Evolutionary conservation across 2,329 filamentous ascomycete genomes (phyloP).

Genomic region (Drechslerella dactyloides): DNA sequence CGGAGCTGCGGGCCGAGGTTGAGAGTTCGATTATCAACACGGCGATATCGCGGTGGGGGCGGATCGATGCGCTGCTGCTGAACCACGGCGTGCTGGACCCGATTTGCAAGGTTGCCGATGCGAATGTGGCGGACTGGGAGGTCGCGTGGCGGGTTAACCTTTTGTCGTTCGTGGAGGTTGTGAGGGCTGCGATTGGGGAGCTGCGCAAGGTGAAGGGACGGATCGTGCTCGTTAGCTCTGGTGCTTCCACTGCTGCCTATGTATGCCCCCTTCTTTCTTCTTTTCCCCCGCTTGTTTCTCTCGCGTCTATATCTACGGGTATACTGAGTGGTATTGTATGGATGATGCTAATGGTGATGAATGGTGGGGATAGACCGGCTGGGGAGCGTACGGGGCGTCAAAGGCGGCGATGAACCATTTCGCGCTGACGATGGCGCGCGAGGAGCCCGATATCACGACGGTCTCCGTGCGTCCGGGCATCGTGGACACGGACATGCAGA

Average conservation of each 20-base stretch:
- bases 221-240: slow-evolving; percentile 80
- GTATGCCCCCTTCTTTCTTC: slow-evolving; percentile 57
- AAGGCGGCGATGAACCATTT: slow-evolving; percentile 87
- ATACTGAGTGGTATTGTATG: background rate
- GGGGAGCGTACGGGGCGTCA: slow-evolving; percentile 80
- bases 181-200: slow-evolving; percentile 73
- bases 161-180: slow-evolving; percentile 79
- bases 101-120: slow-evolving; percentile 72
- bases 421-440: slow-evolving; percentile 72
- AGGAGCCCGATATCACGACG: slow-evolving; percentile 78
- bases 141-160: slow-evolving; percentile 81
- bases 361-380: slow-evolving; percentile 62
- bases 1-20: slow-evolving; percentile 29
- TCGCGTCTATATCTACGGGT: background rate
- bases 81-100: slow-evolving; percentile 87
- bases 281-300: background rate
- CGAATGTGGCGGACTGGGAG: slow-evolving; percentile 73
- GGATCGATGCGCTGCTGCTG: slow-evolving; percentile 79
- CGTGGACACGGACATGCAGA: slow-evolving; percentile 89
- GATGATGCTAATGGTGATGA: background rate
- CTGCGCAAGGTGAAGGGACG: slow-evolving; percentile 72
- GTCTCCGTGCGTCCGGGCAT: slow-evolving; percentile 67
- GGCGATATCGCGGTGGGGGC: slow-evolving; percentile 66
- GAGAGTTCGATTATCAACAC: slow-evolving; percentile 57
- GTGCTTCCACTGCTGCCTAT: slow-evolving; percentile 72